Percentiles rank a stretch among this genome's conserved stretches.
Evolutionary conservation across 2,329 filamentous ascomycete genomes (phyloP).

Genomic region (Cephalotrichum gorgonifer): DNA sequence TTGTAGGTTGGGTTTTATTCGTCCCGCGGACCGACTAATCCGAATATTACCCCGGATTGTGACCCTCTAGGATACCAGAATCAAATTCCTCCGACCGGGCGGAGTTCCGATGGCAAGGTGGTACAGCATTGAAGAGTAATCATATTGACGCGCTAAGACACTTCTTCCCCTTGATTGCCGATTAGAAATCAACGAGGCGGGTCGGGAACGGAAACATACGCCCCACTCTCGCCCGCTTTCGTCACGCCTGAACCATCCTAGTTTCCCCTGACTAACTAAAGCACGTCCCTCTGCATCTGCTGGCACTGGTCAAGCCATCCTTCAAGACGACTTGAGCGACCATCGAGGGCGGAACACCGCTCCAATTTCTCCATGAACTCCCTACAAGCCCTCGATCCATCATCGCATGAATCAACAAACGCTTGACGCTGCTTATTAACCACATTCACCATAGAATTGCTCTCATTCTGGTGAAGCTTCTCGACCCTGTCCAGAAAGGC

Average conservation of each 20-base stretch:
- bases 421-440: not conserved
- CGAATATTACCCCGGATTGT: too few relatives aligned
- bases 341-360: not conserved
- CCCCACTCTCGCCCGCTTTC: too few relatives aligned
- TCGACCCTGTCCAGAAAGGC: slow-evolving; percentile 1
- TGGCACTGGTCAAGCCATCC: not conserved
- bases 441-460: not conserved
- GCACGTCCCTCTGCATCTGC: not conserved
- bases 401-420: not conserved
- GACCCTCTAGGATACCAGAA: not conserved
- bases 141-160: not conserved
- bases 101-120: not conserved
- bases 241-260: too few relatives aligned
- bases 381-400: not conserved
- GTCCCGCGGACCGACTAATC: too few relatives aligned
- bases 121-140: too few relatives aligned
- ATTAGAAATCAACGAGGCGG: slow-evolving; percentile 1
- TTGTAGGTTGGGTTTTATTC: too few relatives aligned
- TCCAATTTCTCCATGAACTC: not conserved
- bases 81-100: not conserved
- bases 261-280: too few relatives aligned
- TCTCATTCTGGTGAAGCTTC: not conserved
- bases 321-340: not conserved
- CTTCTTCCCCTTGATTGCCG: not conserved
- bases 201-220: too few relatives aligned